phyloP scores from a whole-genome alignment of 2,329 filamentous ascomycete genomes.

The Apiospora pterosperma region DNA sequence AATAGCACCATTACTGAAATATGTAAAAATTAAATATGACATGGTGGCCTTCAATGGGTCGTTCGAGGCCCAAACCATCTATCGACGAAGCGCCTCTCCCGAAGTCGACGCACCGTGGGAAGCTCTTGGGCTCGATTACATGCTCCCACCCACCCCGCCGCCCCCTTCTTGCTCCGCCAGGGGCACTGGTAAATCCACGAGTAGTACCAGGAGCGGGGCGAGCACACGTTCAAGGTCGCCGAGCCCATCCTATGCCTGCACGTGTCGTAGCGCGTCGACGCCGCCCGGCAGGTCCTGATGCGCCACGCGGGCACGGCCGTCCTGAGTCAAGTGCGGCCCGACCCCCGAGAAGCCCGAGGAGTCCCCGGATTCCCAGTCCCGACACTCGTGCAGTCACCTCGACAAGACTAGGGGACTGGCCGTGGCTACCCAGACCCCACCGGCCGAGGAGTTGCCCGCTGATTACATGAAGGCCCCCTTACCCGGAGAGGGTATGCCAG shows the following conservation, averaged over 20 bases:
- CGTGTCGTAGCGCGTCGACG: conserved; percentile 59
- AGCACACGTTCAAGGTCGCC: conserved; percentile 50
- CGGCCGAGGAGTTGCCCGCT: conserved; percentile 26
- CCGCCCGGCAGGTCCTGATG: conserved; percentile 60
- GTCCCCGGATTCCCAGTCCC: conserved; percentile 61
- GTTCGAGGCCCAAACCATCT: conserved; percentile 51
- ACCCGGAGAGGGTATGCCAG: neutral
- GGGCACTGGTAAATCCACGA: conserved; percentile 56
- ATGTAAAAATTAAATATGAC: conserved; percentile 38
- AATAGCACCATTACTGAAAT: conserved; percentile 26
- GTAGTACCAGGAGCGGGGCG: conserved; percentile 42
- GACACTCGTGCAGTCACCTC: conserved; percentile 56
- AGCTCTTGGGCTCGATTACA: conserved; percentile 10
- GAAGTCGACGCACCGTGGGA: conserved; percentile 58
- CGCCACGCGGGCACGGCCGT: conserved; percentile 59
- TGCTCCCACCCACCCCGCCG: too few species aligned
- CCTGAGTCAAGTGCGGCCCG: conserved; percentile 59
- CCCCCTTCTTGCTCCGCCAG: conserved; percentile 45
- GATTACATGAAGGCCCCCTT: conserved; percentile 33
- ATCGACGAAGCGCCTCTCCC: conserved; percentile 44
- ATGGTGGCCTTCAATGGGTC: conserved; percentile 51
- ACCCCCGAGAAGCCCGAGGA: conserved; percentile 38
- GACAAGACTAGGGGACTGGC: conserved; percentile 52
- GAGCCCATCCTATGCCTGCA: conserved; percentile 53
- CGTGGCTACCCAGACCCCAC: conserved; percentile 47